Percentiles rank a stretch among this genome's conserved stretches.
phyloP scores from a whole-genome alignment of 2,329 filamentous ascomycete species.

The Phialophora verrucosa region DNA sequence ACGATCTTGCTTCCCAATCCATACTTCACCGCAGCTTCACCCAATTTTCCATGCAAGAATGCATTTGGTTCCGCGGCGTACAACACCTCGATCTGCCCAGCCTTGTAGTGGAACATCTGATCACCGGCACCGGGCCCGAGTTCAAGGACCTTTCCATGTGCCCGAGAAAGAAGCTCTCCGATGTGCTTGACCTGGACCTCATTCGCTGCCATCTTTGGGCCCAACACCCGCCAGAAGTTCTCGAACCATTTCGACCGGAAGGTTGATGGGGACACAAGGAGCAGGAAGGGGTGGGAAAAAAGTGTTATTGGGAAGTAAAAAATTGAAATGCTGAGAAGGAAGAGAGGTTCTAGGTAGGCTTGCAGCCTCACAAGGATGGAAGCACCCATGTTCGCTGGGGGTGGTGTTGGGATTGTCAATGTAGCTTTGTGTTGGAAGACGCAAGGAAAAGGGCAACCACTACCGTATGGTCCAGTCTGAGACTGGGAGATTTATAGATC shows the following conservation, averaged over 20 bases:
- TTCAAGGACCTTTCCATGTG: conserved; percentile 50
- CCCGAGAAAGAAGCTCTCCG: conserved; percentile 40
- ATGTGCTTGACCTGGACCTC: conserved; percentile 35
- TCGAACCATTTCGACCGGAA: conserved; percentile 38
- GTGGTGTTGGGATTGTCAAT: neutral
- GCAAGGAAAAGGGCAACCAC: neutral
- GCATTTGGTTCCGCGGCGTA: conserved; percentile 54
- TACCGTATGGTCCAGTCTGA: neutral
- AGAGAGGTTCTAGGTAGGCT: conserved; percentile 24
- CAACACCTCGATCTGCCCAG: conserved; percentile 43
- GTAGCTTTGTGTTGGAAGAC: neutral
- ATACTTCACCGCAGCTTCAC: conserved; percentile 42
- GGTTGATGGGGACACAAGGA: conserved; percentile 24
- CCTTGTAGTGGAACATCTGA: conserved; percentile 50
- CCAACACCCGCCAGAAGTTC: conserved; percentile 32
- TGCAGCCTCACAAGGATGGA: conserved; percentile 22
- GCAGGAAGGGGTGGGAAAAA: conserved; percentile 29
- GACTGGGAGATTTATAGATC: neutral
- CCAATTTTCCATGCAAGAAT: conserved; percentile 43
- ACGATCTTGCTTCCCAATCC: conserved; percentile 48
- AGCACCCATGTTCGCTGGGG: conserved; percentile 20
- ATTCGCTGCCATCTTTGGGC: conserved; percentile 35
- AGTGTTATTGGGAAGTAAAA: conserved; percentile 28
- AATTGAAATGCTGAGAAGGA: conserved; percentile 31
- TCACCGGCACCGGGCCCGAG: conserved; percentile 54